phyloP scores from a whole-genome alignment of 1,139 yeast species.

The Waltiozyma sp. region DNA sequence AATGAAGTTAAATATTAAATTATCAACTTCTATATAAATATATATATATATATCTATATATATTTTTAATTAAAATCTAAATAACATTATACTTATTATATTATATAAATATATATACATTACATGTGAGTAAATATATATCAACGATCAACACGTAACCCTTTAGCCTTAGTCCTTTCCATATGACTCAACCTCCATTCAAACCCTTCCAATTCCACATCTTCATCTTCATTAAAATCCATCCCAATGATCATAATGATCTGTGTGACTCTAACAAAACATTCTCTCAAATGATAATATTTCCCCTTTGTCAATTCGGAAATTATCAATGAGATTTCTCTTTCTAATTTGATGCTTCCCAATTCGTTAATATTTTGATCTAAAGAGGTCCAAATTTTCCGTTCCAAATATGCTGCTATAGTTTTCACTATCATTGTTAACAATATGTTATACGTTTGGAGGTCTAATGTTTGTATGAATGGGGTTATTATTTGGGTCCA shows the following conservation, averaged over 20 bases:
- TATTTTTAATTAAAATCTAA: too few relatives aligned
- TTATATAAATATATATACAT: too few relatives aligned
- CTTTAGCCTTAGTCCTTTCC: slow-evolving; percentile 54
- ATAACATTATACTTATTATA: too few relatives aligned
- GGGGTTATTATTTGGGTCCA: slow-evolving; percentile 64
- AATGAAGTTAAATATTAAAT: background rate
- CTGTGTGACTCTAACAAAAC: slow-evolving; percentile 74
- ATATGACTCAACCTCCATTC: slow-evolving; percentile 75
- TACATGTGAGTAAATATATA: too few relatives aligned
- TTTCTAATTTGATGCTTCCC: slow-evolving; percentile 77
- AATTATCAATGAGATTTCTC: slow-evolving; percentile 68
- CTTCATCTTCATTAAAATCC: slow-evolving; percentile 74
- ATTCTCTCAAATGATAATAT: slow-evolving; percentile 58
- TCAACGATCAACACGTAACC: slow-evolving; percentile 33
- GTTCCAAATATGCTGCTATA: slow-evolving; percentile 46
- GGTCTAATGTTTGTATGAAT: slow-evolving; percentile 47
- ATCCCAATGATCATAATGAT: slow-evolving; percentile 70
- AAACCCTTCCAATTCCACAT: slow-evolving; percentile 31
- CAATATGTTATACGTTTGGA: slow-evolving; percentile 36
- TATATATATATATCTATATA: too few relatives aligned
- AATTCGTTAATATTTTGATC: slow-evolving; percentile 65
- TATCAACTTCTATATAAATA: too few relatives aligned
- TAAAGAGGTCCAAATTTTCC: slow-evolving; percentile 48
- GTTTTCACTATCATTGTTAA: slow-evolving; percentile 39
- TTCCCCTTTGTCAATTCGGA: slow-evolving; percentile 50